These are phyloP conservation scores for Fagopyrum tataricum DNA, from an alignment of 148 eudicot species.

Conservation along the genomic window DNA sequence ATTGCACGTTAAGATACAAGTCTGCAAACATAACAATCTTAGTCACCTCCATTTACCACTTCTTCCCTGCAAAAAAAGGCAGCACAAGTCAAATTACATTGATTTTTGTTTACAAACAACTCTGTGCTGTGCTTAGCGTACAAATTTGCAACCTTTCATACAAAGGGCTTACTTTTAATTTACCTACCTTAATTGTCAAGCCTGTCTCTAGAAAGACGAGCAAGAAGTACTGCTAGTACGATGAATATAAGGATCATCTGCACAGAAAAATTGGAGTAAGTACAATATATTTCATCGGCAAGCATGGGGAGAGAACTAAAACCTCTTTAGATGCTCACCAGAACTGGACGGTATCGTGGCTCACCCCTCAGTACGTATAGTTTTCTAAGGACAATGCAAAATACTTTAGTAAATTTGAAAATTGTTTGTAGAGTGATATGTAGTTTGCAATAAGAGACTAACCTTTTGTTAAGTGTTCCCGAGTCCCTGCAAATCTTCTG, in stretches of 20 bases:
- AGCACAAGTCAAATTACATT: neutral
- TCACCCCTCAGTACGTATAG: slow-evolving; percentile 9
- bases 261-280: neutral
- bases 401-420: neutral
- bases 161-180: too few relatives aligned
- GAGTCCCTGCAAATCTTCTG: slow-evolving; percentile 72
- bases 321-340: neutral
- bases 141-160: too few relatives aligned
- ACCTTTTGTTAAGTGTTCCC: slow-evolving; percentile 57
- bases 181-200: slow-evolving; percentile 1
- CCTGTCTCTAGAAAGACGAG: slow-evolving; percentile 1
- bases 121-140: too few relatives aligned
- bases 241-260: slow-evolving; percentile 11
- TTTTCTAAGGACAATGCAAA: neutral
- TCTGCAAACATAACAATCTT: neutral
- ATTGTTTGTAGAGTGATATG: neutral
- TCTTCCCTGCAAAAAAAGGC: neutral
- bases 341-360: slow-evolving; percentile 7
- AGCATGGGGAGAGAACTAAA: neutral
- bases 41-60: neutral
- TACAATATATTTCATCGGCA: neutral
- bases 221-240: slow-evolving; percentile 1
- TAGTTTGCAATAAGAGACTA: neutral
- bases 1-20: neutral
- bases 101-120: too few relatives aligned